phyloP scores from a whole-genome alignment of 169 alveolate species.

The Babesia caballi region DNA sequence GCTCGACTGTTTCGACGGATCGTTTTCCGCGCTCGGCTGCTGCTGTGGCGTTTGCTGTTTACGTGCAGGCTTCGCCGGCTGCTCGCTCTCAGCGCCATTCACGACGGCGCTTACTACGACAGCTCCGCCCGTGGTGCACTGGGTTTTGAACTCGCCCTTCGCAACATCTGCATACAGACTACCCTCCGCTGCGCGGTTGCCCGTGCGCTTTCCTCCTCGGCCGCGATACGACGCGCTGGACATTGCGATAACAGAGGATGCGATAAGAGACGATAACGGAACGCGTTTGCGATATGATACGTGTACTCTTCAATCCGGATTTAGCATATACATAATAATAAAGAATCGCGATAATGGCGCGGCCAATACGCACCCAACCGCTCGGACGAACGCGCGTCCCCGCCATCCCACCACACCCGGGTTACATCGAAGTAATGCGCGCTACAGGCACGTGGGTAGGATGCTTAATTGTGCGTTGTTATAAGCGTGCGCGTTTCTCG shows the following conservation, averaged over 20 bases:
- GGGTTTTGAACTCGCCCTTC: slow-evolving; percentile 14
- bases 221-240: slow-evolving; percentile 30
- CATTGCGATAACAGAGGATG: slow-evolving; percentile 37
- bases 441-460: no score
- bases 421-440: not conserved
- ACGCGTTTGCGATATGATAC: not conserved
- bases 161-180: slow-evolving; percentile 38
- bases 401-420: slow-evolving; percentile 29
- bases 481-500: no score
- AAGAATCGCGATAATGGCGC: not conserved
- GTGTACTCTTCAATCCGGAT: not conserved
- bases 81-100: not conserved
- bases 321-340: not conserved
- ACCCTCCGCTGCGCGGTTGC: slow-evolving; percentile 15
- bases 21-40: not conserved
- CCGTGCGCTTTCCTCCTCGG: slow-evolving; percentile 24
- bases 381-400: slow-evolving; percentile 15
- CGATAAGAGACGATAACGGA: slow-evolving; percentile 13
- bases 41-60: not conserved
- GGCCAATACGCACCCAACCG: not conserved
- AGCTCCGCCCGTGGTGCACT: not conserved
- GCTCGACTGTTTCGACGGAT: not conserved
- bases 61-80: not conserved
- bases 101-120: not conserved
- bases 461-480: no score